Evolutionary conservation across 164 flowering plant genomes (phyloP), one percentile per base, ranked within the genome.

Genomic region (Annona cherimola): DNA sequence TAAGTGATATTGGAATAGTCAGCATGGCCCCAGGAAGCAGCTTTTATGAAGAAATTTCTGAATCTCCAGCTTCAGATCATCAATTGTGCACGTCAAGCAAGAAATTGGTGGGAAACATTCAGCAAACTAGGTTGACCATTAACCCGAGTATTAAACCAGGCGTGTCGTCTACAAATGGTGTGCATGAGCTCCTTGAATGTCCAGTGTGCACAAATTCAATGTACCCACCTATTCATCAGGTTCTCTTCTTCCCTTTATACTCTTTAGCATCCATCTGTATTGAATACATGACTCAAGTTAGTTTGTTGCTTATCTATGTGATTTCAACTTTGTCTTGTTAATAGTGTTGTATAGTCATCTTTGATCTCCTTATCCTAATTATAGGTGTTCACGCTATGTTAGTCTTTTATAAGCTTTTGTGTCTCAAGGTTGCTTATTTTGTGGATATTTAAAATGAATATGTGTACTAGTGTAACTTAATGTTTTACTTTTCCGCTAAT

Each of bases 181-280:
- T 85, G 46, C 90, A 87, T 63, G 90, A 85, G 72, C 77, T 87
- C 78, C 86, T 85, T 42, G 90, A 87, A 74, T 87, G 90, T 73
- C 90, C 88, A n/a, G 88, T 87, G 26, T 87, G 90, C 70, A 84
- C 88, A 71, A 87, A 84, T 74, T 87, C 90, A n/a, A 87, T 87
- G 90, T 87, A 87, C 79, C 90, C 90, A 0, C 90, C 90, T 8
- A 87, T 87, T 35, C 90, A 87, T 76, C 91, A 87, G 91, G 89
- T 86, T 63, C 50, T 69, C 46, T 41, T 71, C 67, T 50, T 16
- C 57, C 14, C 14, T 50, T 16, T 50, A 50, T 9, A 50, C 57
- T 8, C 9, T 50, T 6, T 6, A 50, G 57, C 14, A 0, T 50
- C 14, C 57, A 26, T 50, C 14, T 50, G 14, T 50, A 9, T 50